Percentiles rank a stretch among this genome's conserved stretches.
Conservation (phyloP, 768 basidiomycete genomes). For the Mycena venus region DNA sequence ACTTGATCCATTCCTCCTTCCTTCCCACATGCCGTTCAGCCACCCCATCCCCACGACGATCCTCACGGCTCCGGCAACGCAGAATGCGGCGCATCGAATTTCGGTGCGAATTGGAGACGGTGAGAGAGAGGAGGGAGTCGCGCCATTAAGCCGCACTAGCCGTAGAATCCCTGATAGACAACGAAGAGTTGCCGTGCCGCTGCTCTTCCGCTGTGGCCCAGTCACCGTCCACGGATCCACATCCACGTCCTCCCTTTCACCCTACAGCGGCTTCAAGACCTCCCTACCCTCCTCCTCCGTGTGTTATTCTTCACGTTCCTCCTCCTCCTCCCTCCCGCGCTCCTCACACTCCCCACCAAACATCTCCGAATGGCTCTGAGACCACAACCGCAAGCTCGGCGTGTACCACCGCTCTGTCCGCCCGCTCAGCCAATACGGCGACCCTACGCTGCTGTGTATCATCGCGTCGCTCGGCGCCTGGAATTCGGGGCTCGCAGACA, state of each 20-base stretch:
- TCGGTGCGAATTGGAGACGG: neutral
- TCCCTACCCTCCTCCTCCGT: neutral
- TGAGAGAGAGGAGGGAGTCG: neutral
- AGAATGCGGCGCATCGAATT: no score
- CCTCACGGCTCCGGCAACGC: no score
- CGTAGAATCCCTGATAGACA: neutral
- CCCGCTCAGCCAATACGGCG: conserved; percentile 25
- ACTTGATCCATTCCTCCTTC: no score
- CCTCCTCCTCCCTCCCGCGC: neutral
- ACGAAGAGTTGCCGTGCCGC: neutral
- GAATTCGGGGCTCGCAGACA: neutral
- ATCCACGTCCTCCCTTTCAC: neutral
- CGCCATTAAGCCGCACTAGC: neutral
- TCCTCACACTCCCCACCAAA: neutral
- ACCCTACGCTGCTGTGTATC: neutral
- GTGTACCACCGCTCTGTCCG: conserved; percentile 30
- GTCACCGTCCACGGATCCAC: neutral
- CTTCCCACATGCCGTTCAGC: no score
- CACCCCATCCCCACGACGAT: no score
- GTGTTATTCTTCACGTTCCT: neutral
- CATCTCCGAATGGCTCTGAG: neutral
- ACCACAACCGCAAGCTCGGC: conserved; percentile 9
- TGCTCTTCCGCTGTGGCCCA: neutral
- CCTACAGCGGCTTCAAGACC: neutral
- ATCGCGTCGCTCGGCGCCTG: neutral